Evolutionary conservation across 495 filamentous ascomycete species (phyloP).

Genomic region (Aspergillus sparsus): DNA sequence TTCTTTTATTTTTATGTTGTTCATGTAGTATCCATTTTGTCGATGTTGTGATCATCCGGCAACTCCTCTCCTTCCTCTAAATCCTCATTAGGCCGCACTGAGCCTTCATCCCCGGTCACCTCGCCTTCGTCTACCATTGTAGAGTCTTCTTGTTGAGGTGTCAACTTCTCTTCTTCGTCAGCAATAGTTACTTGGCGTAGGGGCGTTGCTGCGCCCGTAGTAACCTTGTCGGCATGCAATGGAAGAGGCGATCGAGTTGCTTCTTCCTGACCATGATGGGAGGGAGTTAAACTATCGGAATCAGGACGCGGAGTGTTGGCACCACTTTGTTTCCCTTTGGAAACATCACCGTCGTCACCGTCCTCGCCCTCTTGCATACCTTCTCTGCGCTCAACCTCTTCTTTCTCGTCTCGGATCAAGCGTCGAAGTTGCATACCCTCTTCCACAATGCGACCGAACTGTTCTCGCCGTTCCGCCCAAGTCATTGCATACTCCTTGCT

Average conservation of each 20-base stretch:
- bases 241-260: slow-evolving; percentile 36
- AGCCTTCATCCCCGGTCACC: slow-evolving; percentile 47
- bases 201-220: slow-evolving; percentile 39
- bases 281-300: slow-evolving; percentile 47
- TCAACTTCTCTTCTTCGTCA: slow-evolving; percentile 34
- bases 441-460: slow-evolving; percentile 88
- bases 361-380: slow-evolving; percentile 79
- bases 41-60: slow-evolving; percentile 51
- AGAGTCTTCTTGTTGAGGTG: slow-evolving; percentile 50
- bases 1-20: too few relatives aligned
- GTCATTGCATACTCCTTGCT: slow-evolving; percentile 77
- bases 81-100: slow-evolving; percentile 38
- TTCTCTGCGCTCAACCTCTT: slow-evolving; percentile 73
- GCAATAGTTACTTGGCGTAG: slow-evolving; percentile 42
- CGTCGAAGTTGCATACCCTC: slow-evolving; percentile 83
- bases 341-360: slow-evolving; percentile 67
- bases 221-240: slow-evolving; percentile 41
- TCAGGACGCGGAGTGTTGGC: slow-evolving; percentile 70
- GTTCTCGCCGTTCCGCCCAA: slow-evolving; percentile 81
- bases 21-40: slow-evolving; percentile 71
- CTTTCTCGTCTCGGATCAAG: slow-evolving; percentile 93
- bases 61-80: slow-evolving; percentile 53
- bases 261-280: slow-evolving; percentile 50
- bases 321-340: slow-evolving; percentile 52
- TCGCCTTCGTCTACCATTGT: slow-evolving; percentile 68